phyloP scores from a whole-genome alignment of 768 basidiomycete genomes.

The Auriscalpium orientale region DNA sequence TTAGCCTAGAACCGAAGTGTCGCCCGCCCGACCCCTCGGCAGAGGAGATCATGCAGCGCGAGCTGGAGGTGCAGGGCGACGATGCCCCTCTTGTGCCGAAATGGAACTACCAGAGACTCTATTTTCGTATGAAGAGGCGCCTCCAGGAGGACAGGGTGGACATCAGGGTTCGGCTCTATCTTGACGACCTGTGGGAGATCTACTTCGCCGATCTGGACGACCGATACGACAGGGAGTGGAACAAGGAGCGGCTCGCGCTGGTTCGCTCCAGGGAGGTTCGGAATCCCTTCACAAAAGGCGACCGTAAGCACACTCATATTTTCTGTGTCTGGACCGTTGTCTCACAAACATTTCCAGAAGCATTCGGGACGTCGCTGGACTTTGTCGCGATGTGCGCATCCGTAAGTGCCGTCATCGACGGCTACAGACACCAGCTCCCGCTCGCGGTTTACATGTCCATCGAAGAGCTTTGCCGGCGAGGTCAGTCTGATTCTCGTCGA shows the following conservation, averaged over 20 bases:
- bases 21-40: too few species aligned
- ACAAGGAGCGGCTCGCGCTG: constrained; percentile 2
- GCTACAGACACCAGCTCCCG: constrained; percentile 32
- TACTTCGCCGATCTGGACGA: constrained; percentile 8
- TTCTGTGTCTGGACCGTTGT: background rate
- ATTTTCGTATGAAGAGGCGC: constrained; percentile 8
- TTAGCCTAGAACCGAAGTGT: too few species aligned
- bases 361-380: constrained; percentile 30
- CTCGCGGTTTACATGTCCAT: constrained; percentile 33
- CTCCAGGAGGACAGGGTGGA: constrained; percentile 7
- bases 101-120: constrained; percentile 7
- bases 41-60: too few species aligned
- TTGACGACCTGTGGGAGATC: constrained; percentile 4
- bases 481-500: constrained; percentile 13
- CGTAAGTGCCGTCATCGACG: constrained; percentile 26
- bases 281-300: background rate
- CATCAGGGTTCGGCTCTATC: constrained; percentile 10
- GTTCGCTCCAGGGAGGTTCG: constrained; percentile 2
- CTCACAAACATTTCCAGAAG: constrained; percentile 19
- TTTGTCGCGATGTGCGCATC: constrained; percentile 27
- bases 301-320: constrained; percentile 1
- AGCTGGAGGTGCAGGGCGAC: too few species aligned
- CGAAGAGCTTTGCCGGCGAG: constrained; percentile 41
- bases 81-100: constrained; percentile 4
- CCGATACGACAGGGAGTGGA: constrained; percentile 7